phyloP scores from a whole-genome alignment of 805 yeast species.

The Candida germanica region DNA sequence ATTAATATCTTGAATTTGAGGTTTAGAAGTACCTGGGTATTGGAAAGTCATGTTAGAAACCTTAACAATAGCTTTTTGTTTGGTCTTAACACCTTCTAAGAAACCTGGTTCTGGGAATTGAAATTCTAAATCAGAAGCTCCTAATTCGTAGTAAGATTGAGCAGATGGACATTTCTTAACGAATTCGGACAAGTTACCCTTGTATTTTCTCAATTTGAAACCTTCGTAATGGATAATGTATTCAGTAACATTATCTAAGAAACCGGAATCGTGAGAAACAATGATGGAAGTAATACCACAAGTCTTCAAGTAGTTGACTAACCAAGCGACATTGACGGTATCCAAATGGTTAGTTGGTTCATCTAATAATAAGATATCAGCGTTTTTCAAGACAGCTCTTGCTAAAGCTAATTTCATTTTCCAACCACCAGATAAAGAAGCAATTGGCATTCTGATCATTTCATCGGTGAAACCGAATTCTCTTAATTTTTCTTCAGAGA shows the following conservation, averaged over 20 bases:
- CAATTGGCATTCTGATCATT: slow-evolving; percentile 91
- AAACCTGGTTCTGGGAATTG: slow-evolving; percentile 99
- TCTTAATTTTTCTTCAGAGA: slow-evolving; percentile 67
- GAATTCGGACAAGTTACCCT: slow-evolving; percentile 99
- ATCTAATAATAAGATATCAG: slow-evolving; percentile 95
- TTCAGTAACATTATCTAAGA: slow-evolving; percentile 96
- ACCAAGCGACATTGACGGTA: slow-evolving; percentile 99
- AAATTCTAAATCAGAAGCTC: slow-evolving; percentile 97
- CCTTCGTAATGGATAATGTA: slow-evolving; percentile 99
- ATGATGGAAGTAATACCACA: slow-evolving; percentile 98
- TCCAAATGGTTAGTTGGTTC: slow-evolving; percentile 99
- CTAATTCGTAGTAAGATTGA: slow-evolving; percentile 96
- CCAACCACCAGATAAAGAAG: slow-evolving; percentile 99
- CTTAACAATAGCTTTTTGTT: slow-evolving; percentile 99
- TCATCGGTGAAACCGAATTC: slow-evolving; percentile 94
- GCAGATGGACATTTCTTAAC: slow-evolving; percentile 99
- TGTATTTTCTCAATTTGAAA: slow-evolving; percentile 98
- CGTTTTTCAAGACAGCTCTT: slow-evolving; percentile 98
- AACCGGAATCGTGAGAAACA: slow-evolving; percentile 99
- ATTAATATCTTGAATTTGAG: slow-evolving; percentile 85
- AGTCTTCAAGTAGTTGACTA: slow-evolving; percentile 97
- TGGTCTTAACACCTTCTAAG: slow-evolving; percentile 99
- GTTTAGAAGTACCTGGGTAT: slow-evolving; percentile 98
- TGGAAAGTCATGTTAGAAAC: slow-evolving; percentile 97
- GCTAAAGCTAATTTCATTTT: slow-evolving; percentile 99